Evolutionary conservation across 371 early-diverging fungal genomes (phyloP), one percentile per base, ranked within the genome.

Genomic region (Apophysomyces elegans): DNA sequence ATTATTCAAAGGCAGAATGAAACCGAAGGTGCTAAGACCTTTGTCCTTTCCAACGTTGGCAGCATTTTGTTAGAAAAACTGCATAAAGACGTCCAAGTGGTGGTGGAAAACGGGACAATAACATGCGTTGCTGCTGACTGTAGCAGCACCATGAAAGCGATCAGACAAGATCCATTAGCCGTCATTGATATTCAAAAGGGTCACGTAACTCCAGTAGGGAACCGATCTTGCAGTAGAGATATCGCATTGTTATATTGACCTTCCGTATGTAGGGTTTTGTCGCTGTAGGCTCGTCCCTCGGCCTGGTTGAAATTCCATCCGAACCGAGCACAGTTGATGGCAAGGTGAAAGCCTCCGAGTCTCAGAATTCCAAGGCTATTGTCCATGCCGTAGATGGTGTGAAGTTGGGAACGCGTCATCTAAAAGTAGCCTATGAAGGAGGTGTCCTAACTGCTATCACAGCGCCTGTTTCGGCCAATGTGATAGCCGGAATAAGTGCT

Each of bases 401-500:
- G 13, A 85, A 84, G 58, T 74, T 88, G 32, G 87, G 87, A 9
- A 83, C 84, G 1, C 72, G 79, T 18, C 88, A 85, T 61, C 71
- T 88, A 61, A 76, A 83, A 18, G 87, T 78, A 59, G 88, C 90
- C 5, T 85, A 83, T 69, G 86, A 87, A 63, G 88, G 84, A 8
- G 91, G 91, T 66, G 66, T 88, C 7, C 74, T 85, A 37, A 73
- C 79, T 14, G 79, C 77, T 12, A 83, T 90, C 41, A 85, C 84
- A n/a, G 67, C 86, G 2, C 87, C 87, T 16, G 43, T 75, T 8
- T 66, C 72, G 5, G 36, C 65, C 0, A 81, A 81, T 26, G 74
- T 86, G 21, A 68, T 85, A 12, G 73, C 69, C 58, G 86, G 84
- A 36, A 59, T 87, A 35, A 75, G 75, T 58, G 59, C 67, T 26